Evolutionary conservation across 306 rosid species (phyloP), one percentile per base, ranked within the genome.

Genomic region (Astragalus glycyphyllos): DNA sequence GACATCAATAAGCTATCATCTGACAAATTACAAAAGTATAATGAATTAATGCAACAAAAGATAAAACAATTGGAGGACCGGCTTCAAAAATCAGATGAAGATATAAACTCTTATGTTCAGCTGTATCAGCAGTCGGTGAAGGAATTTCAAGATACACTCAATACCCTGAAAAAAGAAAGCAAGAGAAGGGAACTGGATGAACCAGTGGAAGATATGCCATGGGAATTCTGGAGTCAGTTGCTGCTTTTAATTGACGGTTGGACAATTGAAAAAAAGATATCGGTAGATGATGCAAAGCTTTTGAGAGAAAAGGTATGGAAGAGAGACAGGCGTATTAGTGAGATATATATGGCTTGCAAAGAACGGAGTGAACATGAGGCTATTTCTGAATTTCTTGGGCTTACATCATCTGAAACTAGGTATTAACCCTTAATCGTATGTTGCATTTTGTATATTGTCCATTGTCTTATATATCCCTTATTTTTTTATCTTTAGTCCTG

Each of bases 201-300:
- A 75, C 96, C 92, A 5, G 87, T 87, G 73, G 84, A 89, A 80
- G 95, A 94, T 83, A 89, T 86, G 96, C 96, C 99, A 7, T 77
- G 83, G 91, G 99, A 94, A 59, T 94, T 87, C 84, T 94, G 97
- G 99, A 94, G 96, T 74, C 81, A 74, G 51, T 65, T 94, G 67
- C 85, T 91, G 77, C 95, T 94, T 73, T 75, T 86, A 54, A 84
- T 94, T 74, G 99, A 94, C 83, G 99, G 99, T 46, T 94, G 97
- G 97, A 66, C 81, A 73, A 79, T 94, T 46, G 99, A 87, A 79
- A 88, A 87, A 54, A 94, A 94, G 79, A 85, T 94, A 79, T 56
- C 86, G 16, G 34, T 65, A 10, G 81, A 84, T 58, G 97, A 94
- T 74, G 95, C 96, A 34, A 81, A 71, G 37, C 61, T 77, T 34